Evolutionary conservation across 805 yeast species (phyloP).

Genomic region (Maudiozyma pseudohumilis): DNA sequence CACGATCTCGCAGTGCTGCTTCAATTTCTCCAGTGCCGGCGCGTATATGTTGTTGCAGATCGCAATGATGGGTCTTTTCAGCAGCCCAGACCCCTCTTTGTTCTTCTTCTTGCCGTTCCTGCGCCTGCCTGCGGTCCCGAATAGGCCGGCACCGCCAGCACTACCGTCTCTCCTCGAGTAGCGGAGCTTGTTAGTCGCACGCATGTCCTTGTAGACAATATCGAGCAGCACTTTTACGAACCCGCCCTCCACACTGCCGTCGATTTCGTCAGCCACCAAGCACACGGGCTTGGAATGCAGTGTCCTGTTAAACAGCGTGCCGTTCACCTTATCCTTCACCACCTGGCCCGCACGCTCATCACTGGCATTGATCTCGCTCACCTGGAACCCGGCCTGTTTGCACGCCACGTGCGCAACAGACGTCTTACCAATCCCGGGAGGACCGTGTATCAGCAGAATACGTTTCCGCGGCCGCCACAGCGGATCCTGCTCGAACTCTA

Average conservation of each 20-base stretch:
- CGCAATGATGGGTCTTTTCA: conserved; percentile 81
- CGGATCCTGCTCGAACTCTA: conserved; percentile 32
- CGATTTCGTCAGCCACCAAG: conserved; percentile 81
- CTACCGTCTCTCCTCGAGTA: conserved; percentile 4
- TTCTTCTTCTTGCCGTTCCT: conserved; percentile 12
- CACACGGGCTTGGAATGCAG: conserved; percentile 71
- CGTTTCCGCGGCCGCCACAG: conserved; percentile 50
- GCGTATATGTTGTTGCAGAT: conserved; percentile 84
- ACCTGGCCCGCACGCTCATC: conserved; percentile 59
- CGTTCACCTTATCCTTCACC: conserved; percentile 45
- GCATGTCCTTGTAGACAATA: conserved; percentile 46
- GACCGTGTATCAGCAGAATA: conserved; percentile 74
- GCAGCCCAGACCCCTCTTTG: conserved; percentile 32
- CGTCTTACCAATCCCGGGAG: conserved; percentile 92
- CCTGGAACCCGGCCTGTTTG: conserved; percentile 66
- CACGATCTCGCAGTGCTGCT: conserved; percentile 65
- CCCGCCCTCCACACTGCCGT: conserved; percentile 62
- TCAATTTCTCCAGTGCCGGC: conserved; percentile 60
- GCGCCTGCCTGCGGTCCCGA: too few relatives aligned
- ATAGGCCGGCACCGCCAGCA: background rate
- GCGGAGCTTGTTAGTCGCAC: conserved; percentile 35
- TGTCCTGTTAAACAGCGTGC: conserved; percentile 56
- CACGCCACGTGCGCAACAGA: conserved; percentile 80
- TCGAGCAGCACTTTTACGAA: conserved; percentile 51
- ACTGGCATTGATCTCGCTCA: conserved; percentile 80